phyloP scores from a whole-genome alignment of 1,139 yeast species.

The Candida sanyaensis region DNA sequence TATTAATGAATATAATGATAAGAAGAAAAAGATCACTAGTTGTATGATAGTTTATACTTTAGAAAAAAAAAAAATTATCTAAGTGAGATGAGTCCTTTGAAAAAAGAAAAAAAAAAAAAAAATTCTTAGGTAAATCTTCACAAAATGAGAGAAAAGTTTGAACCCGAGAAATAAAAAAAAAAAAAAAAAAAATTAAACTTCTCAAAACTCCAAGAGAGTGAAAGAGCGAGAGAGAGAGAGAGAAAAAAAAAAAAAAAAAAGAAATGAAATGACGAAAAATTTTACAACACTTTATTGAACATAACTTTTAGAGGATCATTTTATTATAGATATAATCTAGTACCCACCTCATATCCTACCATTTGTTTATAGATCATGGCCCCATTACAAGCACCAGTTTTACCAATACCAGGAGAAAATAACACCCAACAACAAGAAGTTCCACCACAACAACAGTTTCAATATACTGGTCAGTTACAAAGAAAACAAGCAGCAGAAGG shows the following conservation, averaged over 20 bases:
- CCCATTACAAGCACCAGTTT: constrained; percentile 54
- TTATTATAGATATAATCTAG: background rate
- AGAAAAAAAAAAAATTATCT: background rate
- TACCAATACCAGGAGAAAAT: constrained; percentile 60
- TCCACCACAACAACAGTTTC: constrained; percentile 21
- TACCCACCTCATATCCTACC: background rate
- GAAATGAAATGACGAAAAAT: constrained; percentile 2
- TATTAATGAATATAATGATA: background rate
- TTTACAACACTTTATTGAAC: background rate
- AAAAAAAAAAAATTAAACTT: background rate
- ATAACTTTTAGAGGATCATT: background rate
- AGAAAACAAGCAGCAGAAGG: constrained; percentile 46
- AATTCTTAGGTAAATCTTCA: background rate
- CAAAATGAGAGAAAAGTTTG: too few relatives aligned
- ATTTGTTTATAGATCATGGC: constrained; percentile 11
- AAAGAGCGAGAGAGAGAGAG: too few relatives aligned
- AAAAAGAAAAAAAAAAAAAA: background rate
- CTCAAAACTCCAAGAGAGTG: background rate
- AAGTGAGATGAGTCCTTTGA: background rate
- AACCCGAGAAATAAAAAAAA: too few relatives aligned
- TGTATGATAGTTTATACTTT: background rate
- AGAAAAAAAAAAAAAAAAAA: too few relatives aligned
- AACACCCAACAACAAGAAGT: constrained; percentile 19
- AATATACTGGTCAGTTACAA: constrained; percentile 46
- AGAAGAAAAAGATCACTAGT: background rate